These are phyloP conservation scores for Furcasterigmium sp. DNA, from an alignment of 2,329 filamentous ascomycete species.

Conservation along the genomic window DNA sequence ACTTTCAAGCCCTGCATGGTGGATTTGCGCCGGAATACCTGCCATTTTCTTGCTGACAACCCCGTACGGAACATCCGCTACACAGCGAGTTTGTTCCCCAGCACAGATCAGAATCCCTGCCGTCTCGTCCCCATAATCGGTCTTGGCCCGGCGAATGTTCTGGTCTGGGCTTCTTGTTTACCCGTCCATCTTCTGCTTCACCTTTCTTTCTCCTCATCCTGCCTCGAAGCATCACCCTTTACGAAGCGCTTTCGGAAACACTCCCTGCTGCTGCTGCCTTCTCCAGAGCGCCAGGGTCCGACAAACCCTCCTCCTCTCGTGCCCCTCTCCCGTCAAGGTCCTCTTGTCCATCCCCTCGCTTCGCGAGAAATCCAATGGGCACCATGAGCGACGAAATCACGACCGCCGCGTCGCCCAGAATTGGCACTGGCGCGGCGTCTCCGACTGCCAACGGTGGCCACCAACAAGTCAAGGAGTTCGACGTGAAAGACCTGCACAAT, in stretches of 20 bases:
- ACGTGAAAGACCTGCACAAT: conserved; percentile 4
- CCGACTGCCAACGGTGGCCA: not conserved
- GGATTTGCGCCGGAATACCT: not conserved
- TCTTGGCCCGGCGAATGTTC: not conserved
- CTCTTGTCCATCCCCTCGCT: not conserved
- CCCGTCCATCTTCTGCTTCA: not conserved
- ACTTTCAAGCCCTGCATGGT: not conserved
- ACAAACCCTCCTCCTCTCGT: not conserved
- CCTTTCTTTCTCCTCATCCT: not conserved
- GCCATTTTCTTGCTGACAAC: not conserved
- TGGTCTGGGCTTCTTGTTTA: not conserved
- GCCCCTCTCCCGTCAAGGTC: not conserved
- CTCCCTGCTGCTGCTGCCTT: too few species aligned
- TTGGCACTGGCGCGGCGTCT: not conserved
- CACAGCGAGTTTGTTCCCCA: too few species aligned
- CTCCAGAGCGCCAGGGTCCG: too few species aligned
- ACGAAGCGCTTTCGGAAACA: too few species aligned
- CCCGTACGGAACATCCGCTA: not conserved
- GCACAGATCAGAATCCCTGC: too few species aligned
- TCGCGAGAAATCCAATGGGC: not conserved
- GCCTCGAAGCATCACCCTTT: too few species aligned
- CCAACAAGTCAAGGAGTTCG: not conserved
- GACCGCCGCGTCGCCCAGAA: not conserved
- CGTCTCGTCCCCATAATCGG: too few species aligned
- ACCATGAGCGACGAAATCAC: conserved; percentile 4